Conservation (phyloP, 176 grass and related monocot genomes). For the Miscanthus lutarioriparius region DNA sequence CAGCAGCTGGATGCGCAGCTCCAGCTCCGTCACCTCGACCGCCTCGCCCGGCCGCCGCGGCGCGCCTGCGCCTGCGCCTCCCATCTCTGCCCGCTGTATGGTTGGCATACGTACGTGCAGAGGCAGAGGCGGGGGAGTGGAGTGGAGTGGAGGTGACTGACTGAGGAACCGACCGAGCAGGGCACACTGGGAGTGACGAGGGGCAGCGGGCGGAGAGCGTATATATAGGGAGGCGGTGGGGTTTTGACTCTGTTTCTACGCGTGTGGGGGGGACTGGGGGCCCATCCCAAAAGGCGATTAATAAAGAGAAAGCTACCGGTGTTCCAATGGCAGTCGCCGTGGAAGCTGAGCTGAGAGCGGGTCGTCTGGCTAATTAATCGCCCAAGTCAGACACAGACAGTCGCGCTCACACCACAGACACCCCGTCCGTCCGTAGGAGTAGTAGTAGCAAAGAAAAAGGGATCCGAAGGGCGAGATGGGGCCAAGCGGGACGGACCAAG, state of each 20-base stretch:
- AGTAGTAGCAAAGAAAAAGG: constrained; percentile 20
- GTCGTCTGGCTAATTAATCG: constrained; percentile 29
- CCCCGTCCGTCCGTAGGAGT: neutral
- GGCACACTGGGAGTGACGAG: neutral
- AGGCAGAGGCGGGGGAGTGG: neutral
- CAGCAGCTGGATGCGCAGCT: constrained; percentile 39
- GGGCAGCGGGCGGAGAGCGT: constrained; percentile 3
- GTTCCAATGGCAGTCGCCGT: constrained; percentile 38
- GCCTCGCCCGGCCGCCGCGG: neutral
- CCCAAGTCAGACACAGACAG: neutral
- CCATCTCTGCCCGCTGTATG: neutral
- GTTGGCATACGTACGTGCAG: neutral
- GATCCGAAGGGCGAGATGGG: constrained; percentile 62
- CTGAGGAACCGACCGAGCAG: neutral
- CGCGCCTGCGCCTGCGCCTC: neutral
- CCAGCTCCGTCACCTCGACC: constrained; percentile 34
- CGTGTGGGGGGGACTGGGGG: constrained; percentile 13
- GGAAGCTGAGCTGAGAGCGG: neutral
- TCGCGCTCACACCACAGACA: neutral
- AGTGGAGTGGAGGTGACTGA: constrained; percentile 7
- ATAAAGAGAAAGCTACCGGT: constrained; percentile 10
- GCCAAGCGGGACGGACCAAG: constrained; percentile 70
- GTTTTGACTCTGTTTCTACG: constrained; percentile 43
- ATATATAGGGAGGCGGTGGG: constrained; percentile 52
- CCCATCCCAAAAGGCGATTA: constrained; percentile 22